Percentiles rank a stretch among this genome's conserved stretches.
Evolutionary conservation across 2,329 filamentous ascomycete genomes (phyloP).

Genomic region (Fusarium haematococcum): DNA sequence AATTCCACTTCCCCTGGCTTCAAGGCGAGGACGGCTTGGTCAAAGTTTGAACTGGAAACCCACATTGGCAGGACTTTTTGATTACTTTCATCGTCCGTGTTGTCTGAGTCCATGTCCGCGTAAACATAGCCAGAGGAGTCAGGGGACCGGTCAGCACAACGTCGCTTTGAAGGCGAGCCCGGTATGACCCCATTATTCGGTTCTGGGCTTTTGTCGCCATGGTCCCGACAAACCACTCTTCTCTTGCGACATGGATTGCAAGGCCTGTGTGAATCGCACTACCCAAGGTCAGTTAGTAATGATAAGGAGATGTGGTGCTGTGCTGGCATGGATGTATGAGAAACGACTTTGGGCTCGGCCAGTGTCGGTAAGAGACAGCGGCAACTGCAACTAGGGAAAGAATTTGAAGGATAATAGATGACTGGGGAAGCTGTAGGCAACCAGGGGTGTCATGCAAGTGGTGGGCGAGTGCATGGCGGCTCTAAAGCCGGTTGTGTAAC

Average conservation of each 20-base stretch:
- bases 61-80: not conserved
- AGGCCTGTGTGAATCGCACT: conserved; percentile 70
- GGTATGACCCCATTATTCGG: not conserved
- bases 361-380: not conserved
- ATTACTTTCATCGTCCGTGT: not conserved
- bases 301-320: not conserved
- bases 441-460: not conserved
- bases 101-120: not conserved
- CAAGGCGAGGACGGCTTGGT: conserved; percentile 38
- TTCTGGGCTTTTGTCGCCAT: not conserved
- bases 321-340: not conserved
- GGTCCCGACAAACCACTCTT: conserved; percentile 10
- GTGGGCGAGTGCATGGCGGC: not conserved
- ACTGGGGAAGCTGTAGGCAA: not conserved
- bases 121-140: not conserved
- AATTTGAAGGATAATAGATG: not conserved
- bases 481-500: not conserved
- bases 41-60: not conserved
- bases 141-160: not conserved
- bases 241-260: conserved; percentile 68
- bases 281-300: conserved; percentile 12
- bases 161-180: conserved; percentile 2
- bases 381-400: not conserved
- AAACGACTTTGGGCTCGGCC: not conserved
- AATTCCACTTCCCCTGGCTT: conserved; percentile 66